Conservation (phyloP, 179 eudicot genomes). For the Spinacia oleracea region DNA sequence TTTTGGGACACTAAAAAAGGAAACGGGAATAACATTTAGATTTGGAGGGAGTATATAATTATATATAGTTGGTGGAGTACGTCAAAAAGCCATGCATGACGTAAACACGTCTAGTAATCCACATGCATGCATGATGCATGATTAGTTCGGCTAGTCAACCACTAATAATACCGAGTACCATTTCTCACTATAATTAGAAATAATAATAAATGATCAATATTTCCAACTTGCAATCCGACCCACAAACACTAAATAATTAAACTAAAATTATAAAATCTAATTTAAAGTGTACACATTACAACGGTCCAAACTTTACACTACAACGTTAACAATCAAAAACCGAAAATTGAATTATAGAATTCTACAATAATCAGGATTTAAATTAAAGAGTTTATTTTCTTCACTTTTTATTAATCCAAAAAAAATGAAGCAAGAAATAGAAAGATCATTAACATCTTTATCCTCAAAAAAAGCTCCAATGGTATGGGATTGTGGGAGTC, state of each 20-base stretch:
- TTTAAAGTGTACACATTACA: neutral
- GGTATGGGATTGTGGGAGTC: constrained; percentile 47
- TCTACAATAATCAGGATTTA: too few species aligned
- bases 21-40: too few species aligned
- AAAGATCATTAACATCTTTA: constrained; percentile 7
- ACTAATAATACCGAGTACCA: neutral
- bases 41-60: too few species aligned
- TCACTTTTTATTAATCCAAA: neutral
- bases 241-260: neutral
- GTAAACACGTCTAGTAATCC: constrained; percentile 12
- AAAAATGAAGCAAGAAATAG: constrained; percentile 24
- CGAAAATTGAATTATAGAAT: neutral
- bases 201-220: neutral
- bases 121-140: constrained; percentile 13
- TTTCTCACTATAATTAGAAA: neutral
- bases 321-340: neutral
- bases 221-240: neutral
- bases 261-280: neutral
- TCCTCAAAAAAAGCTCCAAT: constrained; percentile 15
- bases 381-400: too few species aligned
- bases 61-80: constrained; percentile 1
- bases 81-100: constrained; percentile 20
- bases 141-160: constrained; percentile 17
- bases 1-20: too few species aligned
- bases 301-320: neutral